Base-by-base conservation (phyloP, 768 basidiomycete genomes). In the Daedaleopsis nitida region DNA sequence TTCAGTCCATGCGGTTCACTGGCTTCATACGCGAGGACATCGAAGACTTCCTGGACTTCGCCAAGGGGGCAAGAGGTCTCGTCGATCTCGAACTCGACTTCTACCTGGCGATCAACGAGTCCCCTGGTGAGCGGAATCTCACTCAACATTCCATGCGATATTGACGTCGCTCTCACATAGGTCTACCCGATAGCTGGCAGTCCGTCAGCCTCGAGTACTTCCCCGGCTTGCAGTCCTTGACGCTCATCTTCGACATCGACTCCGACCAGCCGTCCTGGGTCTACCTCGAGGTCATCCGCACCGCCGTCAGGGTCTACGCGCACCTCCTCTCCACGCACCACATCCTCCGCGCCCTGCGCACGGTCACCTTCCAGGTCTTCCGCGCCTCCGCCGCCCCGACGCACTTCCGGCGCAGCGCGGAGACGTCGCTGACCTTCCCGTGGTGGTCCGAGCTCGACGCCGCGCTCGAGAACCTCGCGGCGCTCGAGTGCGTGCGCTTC, bases 321-420 rank as follows among this genome's bases (percentile, higher is more conserved):
- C 52, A 37, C 52, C 37, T 53, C n/a, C 52, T 53, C 52, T 34
- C 52, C 13, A 9, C 37, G 4, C 52, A 3, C 21, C 35, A 19
- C 12, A 37, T 37, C 11, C 38, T 39, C 13, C 52, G 35, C 37
- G 37, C 38, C n/a, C 38, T 53, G 19, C 35, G 21, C n/a, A 37
- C n/a, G 35, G 38, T 53, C 37, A 42, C 52, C 19, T 53, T 53
- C 52, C 52, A 53, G 52, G 21, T 53, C 1, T 53, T 53, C 52
- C n/a, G 10, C 52, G 52, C 52, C 2, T 4, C 52, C 19, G 52
- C 37, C 1, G 52, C 52, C 52, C 52, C 38, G 38, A 14, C 16
- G 11, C 17, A 53, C 47, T 49, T 49, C 47, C 47, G 47, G 47
- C 47, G 47, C 47, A 49, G 47, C 14, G 47, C 47, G 21, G 47